Percentiles rank a stretch among this genome's conserved stretches.
phyloP scores from a whole-genome alignment of 306 rosid species.

The Senna siamea region DNA sequence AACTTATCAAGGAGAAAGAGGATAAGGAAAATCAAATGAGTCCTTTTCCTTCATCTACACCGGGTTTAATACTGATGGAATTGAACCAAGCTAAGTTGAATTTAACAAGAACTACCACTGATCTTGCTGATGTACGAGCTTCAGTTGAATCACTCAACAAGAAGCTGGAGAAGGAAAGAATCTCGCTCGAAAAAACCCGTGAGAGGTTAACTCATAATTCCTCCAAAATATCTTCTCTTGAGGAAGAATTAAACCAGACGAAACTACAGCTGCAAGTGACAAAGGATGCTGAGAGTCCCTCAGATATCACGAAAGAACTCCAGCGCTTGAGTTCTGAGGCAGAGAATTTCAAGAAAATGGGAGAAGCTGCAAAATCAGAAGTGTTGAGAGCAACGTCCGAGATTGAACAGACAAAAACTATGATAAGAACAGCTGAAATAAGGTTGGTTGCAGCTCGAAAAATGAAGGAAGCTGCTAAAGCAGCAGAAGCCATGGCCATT shows the following conservation, averaged over 20 bases:
- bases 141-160: slow-evolving; percentile 71
- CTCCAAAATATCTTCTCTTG: slow-evolving; percentile 66
- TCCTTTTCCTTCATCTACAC: slow-evolving; percentile 33
- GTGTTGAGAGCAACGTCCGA: slow-evolving; percentile 63
- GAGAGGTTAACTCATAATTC: slow-evolving; percentile 75
- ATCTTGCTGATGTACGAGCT: slow-evolving; percentile 77
- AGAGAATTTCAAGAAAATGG: slow-evolving; percentile 72
- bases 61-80: slow-evolving; percentile 65
- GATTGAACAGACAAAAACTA: slow-evolving; percentile 78
- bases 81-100: slow-evolving; percentile 84
- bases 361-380: slow-evolving; percentile 72
- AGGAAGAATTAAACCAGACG: slow-evolving; percentile 80
- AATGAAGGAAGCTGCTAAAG: slow-evolving; percentile 96
- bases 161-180: slow-evolving; percentile 82
- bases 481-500: slow-evolving; percentile 78
- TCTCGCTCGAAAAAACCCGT: slow-evolving; percentile 74
- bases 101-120: slow-evolving; percentile 72
- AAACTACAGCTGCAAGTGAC: slow-evolving; percentile 64
- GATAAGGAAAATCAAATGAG: neutral
- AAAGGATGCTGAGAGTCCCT: slow-evolving; percentile 59
- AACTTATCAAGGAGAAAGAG: neutral
- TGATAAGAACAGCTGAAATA: slow-evolving; percentile 78
- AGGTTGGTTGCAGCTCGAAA: slow-evolving; percentile 84
- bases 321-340: slow-evolving; percentile 67
- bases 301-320: slow-evolving; percentile 66